Evolutionary conservation across 2,329 filamentous ascomycete species (phyloP).

Genomic region (Exophiala sp.): DNA sequence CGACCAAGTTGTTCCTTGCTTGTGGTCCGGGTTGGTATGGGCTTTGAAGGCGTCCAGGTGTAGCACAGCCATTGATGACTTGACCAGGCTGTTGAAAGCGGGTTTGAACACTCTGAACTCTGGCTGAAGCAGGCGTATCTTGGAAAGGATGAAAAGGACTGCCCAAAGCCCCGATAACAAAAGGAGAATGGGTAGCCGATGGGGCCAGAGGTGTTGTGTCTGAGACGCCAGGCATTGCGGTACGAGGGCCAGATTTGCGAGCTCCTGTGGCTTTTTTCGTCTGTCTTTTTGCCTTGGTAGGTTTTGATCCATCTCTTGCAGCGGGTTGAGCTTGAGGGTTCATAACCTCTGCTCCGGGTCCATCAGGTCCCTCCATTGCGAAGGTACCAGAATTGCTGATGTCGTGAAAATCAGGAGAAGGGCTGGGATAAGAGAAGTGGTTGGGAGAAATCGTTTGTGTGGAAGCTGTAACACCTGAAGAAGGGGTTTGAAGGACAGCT

Average conservation of each 20-base stretch:
- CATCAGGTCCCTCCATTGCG: no score
- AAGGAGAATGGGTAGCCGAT: not conserved
- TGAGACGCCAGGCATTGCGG: not conserved
- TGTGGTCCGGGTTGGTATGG: not conserved
- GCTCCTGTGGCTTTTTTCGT: not conserved
- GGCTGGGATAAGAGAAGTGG: no score
- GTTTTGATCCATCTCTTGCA: not conserved
- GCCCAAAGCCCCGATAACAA: not conserved
- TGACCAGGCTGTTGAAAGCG: not conserved
- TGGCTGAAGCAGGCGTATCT: not conserved
- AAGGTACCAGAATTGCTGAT: not conserved
- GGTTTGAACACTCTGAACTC: no score
- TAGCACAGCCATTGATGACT: not conserved
- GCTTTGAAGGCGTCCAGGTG: not conserved
- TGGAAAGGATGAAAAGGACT: not conserved
- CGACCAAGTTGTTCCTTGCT: not conserved
- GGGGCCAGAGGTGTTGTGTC: no score
- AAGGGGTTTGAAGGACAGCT: not conserved
- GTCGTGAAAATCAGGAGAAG: not conserved
- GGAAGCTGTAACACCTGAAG: not conserved
- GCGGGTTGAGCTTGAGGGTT: not conserved
- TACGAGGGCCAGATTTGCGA: not conserved
- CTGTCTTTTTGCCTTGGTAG: not conserved
- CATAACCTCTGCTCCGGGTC: not conserved
- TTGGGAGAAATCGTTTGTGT: not conserved